Evolutionary conservation across 164 flowering plant species (phyloP).

Genomic region (Tinospora cordifolia): DNA sequence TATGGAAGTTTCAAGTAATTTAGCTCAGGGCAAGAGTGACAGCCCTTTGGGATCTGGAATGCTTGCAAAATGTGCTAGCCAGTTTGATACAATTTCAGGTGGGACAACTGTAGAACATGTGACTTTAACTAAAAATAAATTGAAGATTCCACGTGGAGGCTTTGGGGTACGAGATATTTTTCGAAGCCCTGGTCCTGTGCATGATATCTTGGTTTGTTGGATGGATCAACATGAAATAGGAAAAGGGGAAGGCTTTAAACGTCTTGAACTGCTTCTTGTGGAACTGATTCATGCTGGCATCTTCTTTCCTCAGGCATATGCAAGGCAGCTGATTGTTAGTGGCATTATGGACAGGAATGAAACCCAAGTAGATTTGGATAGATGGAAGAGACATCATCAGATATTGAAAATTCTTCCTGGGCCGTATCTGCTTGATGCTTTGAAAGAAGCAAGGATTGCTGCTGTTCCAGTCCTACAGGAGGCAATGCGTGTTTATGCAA

Average conservation of each 20-base stretch:
- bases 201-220: conserved; percentile 94
- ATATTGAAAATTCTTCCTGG: conserved; percentile 81
- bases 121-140: conserved; percentile 18
- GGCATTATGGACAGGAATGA: conserved; percentile 64
- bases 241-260: conserved; percentile 63
- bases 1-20: conserved; percentile 34
- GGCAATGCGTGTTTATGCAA: conserved; percentile 56
- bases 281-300: conserved; percentile 77
- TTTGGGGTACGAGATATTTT: conserved; percentile 34
- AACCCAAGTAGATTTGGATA: conserved; percentile 33
- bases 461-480: conserved; percentile 35
- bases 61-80: conserved; percentile 21
- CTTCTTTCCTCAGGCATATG: conserved; percentile 82
- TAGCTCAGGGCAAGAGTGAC: conserved; percentile 20
- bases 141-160: conserved; percentile 22
- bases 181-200: conserved; percentile 80
- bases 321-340: conserved; percentile 86
- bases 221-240: conserved; percentile 84
- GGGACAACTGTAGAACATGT: conserved; percentile 22
- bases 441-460: conserved; percentile 53
- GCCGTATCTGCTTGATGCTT: conserved; percentile 41
- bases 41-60: conserved; percentile 12
- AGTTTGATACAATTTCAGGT: conserved; percentile 24
- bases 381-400: conserved; percentile 53
- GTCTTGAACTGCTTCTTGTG: conserved; percentile 57